phyloP scores from a whole-genome alignment of 2,329 filamentous ascomycete genomes.

The Trichoderma sp. region DNA sequence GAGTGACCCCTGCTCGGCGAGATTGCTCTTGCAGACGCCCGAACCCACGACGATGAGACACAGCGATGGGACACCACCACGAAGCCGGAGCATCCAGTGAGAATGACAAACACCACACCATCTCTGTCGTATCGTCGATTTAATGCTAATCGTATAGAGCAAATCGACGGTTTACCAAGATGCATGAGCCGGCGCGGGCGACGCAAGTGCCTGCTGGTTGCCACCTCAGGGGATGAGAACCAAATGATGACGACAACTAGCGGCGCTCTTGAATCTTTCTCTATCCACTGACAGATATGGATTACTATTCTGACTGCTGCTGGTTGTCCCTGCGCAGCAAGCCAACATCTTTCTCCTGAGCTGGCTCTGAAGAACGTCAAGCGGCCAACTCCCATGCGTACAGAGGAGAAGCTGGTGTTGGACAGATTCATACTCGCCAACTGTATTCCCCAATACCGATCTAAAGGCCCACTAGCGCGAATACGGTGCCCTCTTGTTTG shows the following conservation, averaged over 20 bases:
- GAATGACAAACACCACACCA: slow-evolving; percentile 6
- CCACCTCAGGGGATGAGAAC: background rate
- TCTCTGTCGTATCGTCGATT: slow-evolving; percentile 10
- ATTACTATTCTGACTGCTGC: background rate
- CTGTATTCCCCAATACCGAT: background rate
- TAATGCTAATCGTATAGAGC: background rate
- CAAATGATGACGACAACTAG: background rate
- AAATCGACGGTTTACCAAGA: background rate
- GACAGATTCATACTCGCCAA: background rate
- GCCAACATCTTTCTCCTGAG: background rate
- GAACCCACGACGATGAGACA: background rate
- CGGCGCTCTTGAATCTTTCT: background rate
- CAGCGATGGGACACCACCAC: background rate
- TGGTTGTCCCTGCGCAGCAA: background rate
- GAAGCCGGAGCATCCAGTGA: slow-evolving; percentile 2
- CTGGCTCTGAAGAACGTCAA: background rate
- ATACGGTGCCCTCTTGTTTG: background rate
- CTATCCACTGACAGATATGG: background rate
- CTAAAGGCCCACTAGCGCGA: background rate
- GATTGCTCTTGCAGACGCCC: background rate
- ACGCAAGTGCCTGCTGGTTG: background rate
- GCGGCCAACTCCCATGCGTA: background rate
- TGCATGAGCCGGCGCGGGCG: background rate
- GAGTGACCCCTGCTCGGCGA: background rate
- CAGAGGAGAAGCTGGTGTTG: background rate